phyloP scores from a whole-genome alignment of 257 asterid species.

The Rhazya stricta region DNA sequence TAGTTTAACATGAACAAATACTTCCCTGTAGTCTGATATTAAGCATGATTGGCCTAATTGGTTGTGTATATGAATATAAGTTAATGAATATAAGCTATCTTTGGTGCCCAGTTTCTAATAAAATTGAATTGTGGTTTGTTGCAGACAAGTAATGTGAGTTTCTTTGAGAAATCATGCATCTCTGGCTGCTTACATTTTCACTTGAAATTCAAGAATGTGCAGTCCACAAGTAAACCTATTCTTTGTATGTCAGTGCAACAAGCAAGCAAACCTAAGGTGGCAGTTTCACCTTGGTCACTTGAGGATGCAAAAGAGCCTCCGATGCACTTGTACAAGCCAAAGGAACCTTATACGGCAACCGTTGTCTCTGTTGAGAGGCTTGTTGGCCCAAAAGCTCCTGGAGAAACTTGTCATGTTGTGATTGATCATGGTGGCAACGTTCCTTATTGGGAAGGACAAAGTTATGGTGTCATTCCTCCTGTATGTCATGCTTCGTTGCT shows the following conservation, averaged over 20 bases:
- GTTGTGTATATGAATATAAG: not conserved
- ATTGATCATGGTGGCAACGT: constrained; percentile 87
- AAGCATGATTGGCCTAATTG: not conserved
- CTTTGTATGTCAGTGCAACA: constrained; percentile 92
- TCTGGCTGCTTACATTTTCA: constrained; percentile 31
- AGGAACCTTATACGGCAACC: constrained; percentile 72
- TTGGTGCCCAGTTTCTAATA: not conserved
- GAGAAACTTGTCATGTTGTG: constrained; percentile 92
- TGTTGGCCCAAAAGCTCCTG: constrained; percentile 96
- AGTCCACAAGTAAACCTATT: constrained; percentile 31
- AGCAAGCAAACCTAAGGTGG: constrained; percentile 62
- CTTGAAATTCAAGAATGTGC: constrained; percentile 31
- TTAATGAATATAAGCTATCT: not conserved
- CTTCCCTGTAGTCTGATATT: not conserved
- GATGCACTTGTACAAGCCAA: constrained; percentile 74
- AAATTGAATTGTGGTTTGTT: constrained; percentile 17
- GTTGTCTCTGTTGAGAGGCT: constrained; percentile 77
- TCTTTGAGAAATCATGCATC: constrained; percentile 40
- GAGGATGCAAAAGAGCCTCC: constrained; percentile 94
- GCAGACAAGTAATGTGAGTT: constrained; percentile 49
- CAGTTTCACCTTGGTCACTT: constrained; percentile 60
- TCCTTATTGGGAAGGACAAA: constrained; percentile 99
- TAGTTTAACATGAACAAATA: not conserved
- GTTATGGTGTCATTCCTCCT: constrained; percentile 89
- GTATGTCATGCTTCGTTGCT: constrained; percentile 38